These are phyloP conservation scores for Xylaria curta DNA, from an alignment of 495 filamentous ascomycete species.

Conservation along the genomic window DNA sequence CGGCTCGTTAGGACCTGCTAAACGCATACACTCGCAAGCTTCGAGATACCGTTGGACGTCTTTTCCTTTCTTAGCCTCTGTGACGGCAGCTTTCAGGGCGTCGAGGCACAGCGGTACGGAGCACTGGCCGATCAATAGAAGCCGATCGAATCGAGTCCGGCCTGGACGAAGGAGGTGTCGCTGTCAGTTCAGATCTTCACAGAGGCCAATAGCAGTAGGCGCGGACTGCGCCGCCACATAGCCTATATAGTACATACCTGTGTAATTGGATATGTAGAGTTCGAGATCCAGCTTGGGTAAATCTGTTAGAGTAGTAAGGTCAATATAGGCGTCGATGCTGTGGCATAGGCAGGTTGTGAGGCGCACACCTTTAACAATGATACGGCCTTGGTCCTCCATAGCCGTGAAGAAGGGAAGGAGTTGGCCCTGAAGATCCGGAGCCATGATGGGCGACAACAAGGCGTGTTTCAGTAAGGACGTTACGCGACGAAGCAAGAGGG, in stretches of 20 bases:
- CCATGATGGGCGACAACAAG: conserved; percentile 25
- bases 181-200: conserved; percentile 19
- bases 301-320: conserved; percentile 55
- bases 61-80: conserved; percentile 77
- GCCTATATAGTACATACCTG: conserved; percentile 61
- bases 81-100: conserved; percentile 77
- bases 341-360: background rate
- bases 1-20: conserved; percentile 69
- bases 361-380: conserved; percentile 55
- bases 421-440: conserved; percentile 36
- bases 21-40: conserved; percentile 67
- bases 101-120: conserved; percentile 80
- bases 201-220: background rate
- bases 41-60: conserved; percentile 75
- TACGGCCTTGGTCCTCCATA: conserved; percentile 50
- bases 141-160: conserved; percentile 76
- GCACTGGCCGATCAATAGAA: conserved; percentile 78
- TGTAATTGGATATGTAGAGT: conserved; percentile 89
- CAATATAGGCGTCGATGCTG: background rate
- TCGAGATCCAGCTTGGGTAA: conserved; percentile 92
- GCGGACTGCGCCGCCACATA: background rate
- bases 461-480: background rate
- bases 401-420: conserved; percentile 51
- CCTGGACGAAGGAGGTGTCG: conserved; percentile 50
- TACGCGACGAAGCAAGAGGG: background rate